phyloP scores from a whole-genome alignment of 192 early-diverging fungal genomes.

The Anaeromyces robustus region DNA sequence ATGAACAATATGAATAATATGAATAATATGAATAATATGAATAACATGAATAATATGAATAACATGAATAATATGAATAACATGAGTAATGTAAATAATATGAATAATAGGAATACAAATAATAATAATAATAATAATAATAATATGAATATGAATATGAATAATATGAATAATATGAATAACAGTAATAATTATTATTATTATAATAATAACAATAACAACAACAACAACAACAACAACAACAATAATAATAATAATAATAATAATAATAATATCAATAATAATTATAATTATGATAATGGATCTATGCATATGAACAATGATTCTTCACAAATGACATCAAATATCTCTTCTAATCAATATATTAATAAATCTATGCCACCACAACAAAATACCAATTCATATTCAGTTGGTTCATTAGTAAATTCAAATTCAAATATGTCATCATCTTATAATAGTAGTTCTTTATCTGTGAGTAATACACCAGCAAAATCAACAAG shows the following conservation, averaged over 20 bases:
- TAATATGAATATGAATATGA: too few species aligned
- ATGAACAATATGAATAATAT: neutral
- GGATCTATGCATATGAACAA: neutral
- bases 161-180: neutral
- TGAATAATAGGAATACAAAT: too few species aligned
- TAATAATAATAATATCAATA: neutral
- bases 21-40: neutral
- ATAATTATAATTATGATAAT: neutral
- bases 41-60: too few species aligned
- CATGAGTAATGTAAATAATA: too few species aligned
- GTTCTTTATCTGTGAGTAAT: neutral
- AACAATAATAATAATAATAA: neutral
- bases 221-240: neutral
- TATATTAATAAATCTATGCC: neutral
- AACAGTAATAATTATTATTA: neutral
- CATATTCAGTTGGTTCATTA: neutral
- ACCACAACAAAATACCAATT: neutral
- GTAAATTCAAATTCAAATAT: neutral
- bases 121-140: too few species aligned
- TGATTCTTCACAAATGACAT: neutral
- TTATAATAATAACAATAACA: neutral
- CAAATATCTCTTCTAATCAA: neutral
- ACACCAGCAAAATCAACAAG: neutral
- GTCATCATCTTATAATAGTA: neutral
- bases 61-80: too few species aligned